Percentiles rank a stretch among this genome's conserved stretches.
These are phyloP conservation scores for Dalbergia cultrata DNA, from an alignment of 306 rosid species.

Conservation along the genomic window DNA sequence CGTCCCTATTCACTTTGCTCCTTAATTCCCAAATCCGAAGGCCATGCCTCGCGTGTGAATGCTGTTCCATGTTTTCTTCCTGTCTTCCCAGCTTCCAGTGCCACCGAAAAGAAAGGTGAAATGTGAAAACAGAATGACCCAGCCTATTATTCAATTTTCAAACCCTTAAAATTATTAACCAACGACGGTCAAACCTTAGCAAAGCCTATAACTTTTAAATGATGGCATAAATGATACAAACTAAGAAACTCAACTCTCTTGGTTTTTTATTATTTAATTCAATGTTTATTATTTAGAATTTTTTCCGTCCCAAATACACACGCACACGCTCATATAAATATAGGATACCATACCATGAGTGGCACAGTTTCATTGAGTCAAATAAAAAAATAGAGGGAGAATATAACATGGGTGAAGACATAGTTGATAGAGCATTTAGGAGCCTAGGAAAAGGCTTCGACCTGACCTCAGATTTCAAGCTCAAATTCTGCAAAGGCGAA, in stretches of 20 bases:
- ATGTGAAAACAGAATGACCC: not conserved
- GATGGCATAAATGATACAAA: constrained; percentile 11
- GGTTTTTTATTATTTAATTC: too few species aligned
- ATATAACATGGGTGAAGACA: constrained; percentile 39
- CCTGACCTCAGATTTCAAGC: constrained; percentile 84
- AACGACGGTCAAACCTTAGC: constrained; percentile 24
- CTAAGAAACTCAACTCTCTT: not conserved
- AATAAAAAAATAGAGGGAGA: constrained; percentile 12
- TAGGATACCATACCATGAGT: not conserved
- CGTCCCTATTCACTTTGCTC: not conserved
- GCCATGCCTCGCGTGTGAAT: constrained; percentile 35
- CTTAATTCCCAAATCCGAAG: not conserved
- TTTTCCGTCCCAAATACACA: too few species aligned
- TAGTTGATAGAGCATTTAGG: constrained; percentile 61
- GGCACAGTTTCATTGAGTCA: not conserved
- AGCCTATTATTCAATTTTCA: not conserved
- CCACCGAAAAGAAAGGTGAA: not conserved
- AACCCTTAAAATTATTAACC: not conserved
- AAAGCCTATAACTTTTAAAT: not conserved
- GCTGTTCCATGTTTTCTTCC: not conserved
- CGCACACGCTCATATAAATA: not conserved
- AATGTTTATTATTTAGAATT: too few species aligned
- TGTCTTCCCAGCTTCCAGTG: not conserved
- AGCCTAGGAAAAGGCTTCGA: constrained; percentile 97
- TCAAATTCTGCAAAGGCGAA: constrained; percentile 80